These are phyloP conservation scores for Quercus cerris DNA, from an alignment of 306 rosid species.

Conservation along the genomic window DNA sequence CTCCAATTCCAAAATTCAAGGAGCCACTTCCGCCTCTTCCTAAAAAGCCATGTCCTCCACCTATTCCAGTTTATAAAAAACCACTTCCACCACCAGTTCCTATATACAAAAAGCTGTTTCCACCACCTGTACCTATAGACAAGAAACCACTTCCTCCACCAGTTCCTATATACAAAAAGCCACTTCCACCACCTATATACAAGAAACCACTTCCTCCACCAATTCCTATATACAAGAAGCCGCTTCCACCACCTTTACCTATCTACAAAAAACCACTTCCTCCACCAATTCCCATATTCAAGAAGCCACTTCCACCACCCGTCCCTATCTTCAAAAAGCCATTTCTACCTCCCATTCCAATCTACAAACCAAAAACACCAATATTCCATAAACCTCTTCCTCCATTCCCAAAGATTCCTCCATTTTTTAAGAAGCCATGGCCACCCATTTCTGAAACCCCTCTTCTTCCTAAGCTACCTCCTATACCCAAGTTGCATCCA, in stretches of 20 bases:
- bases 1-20: not conserved
- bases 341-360: slow-evolving; percentile 5
- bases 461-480: slow-evolving; percentile 14
- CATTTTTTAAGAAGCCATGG: slow-evolving; percentile 19
- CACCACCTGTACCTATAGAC: not conserved
- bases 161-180: not conserved
- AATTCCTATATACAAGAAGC: slow-evolving; percentile 1
- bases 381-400: slow-evolving; percentile 42
- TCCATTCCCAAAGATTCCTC: slow-evolving; percentile 43
- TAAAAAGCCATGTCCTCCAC: slow-evolving; percentile 17
- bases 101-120: not conserved
- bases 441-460: slow-evolving; percentile 22
- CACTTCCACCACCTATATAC: slow-evolving; percentile 12
- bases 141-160: slow-evolving; percentile 20
- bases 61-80: not conserved
- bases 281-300: not conserved
- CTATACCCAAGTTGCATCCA: slow-evolving; percentile 24
- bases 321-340: slow-evolving; percentile 18
- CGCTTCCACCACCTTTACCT: slow-evolving; percentile 21
- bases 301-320: slow-evolving; percentile 17
- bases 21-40: slow-evolving; percentile 4
- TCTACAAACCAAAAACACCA: slow-evolving; percentile 28
- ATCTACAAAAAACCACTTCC: slow-evolving; percentile 22
- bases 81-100: slow-evolving; percentile 13
- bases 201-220: slow-evolving; percentile 29